Conservation (phyloP, 169 alveolate species). For the Plasmodium coatneyi region DNA sequence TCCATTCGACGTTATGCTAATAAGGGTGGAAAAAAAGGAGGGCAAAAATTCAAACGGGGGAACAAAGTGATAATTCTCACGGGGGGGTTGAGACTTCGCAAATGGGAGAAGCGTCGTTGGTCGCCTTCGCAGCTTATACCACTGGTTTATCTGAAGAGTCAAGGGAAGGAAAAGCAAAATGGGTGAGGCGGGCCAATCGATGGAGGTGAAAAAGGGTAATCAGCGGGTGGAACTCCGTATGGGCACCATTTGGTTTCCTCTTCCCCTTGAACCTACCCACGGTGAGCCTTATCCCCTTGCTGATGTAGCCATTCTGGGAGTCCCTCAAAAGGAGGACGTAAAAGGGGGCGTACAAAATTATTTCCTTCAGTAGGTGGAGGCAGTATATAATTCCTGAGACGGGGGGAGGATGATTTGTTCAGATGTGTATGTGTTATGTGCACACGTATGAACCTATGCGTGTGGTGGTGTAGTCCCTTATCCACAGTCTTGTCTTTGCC, state of each 20-base stretch:
- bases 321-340: constrained; percentile 22
- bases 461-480: neutral
- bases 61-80: neutral
- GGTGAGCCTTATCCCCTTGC: constrained; percentile 38
- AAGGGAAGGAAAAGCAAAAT: neutral
- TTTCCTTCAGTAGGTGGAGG: constrained; percentile 11
- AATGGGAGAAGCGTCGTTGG: neutral
- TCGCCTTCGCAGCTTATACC: neutral
- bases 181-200: neutral
- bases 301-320: constrained; percentile 31
- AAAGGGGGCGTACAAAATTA: constrained; percentile 37
- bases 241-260: neutral
- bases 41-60: neutral
- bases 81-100: neutral
- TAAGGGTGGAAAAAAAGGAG: neutral
- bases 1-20: constrained; percentile 11
- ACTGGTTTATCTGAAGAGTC: neutral
- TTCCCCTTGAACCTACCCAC: constrained; percentile 11
- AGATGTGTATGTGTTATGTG: neutral
- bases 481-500: neutral
- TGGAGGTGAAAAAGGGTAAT: neutral
- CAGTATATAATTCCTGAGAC: constrained; percentile 24
- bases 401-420: neutral
- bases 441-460: neutral
- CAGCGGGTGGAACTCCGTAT: neutral